phyloP scores from a whole-genome alignment of 768 basidiomycete genomes.

The button mushroom (Agaricus bisporus) region DNA sequence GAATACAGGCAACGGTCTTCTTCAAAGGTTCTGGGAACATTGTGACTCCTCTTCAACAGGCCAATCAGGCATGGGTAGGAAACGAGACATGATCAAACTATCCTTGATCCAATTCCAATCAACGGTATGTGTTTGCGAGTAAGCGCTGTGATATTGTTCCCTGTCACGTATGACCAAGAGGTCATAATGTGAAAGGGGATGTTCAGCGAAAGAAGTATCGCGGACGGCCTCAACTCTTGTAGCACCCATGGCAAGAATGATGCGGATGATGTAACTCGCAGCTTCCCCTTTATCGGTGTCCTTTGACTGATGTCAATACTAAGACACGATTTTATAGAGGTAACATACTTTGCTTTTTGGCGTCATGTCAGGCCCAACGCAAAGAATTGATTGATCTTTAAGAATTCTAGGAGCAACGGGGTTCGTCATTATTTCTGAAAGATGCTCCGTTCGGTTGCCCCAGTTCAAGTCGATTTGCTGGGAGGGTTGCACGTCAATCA shows the following conservation, averaged over 20 bases:
- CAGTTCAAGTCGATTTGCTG: conserved; percentile 45
- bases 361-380: conserved; percentile 48
- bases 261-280: conserved; percentile 47
- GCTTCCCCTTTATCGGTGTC: conserved; percentile 29
- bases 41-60: conserved; percentile 17
- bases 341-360: conserved; percentile 33
- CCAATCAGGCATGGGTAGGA: conserved; percentile 32
- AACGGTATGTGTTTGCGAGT: conserved; percentile 31
- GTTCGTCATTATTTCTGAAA: conserved; percentile 56
- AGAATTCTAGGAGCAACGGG: conserved; percentile 54
- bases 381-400: conserved; percentile 47
- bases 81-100: conserved; percentile 59
- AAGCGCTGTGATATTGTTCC: conserved; percentile 22
- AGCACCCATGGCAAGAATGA: conserved; percentile 78
- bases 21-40: conserved; percentile 11
- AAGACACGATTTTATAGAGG: neutral
- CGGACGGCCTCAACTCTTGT: conserved; percentile 58
- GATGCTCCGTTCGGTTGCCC: conserved; percentile 42
- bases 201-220: conserved; percentile 36
- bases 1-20: no score
- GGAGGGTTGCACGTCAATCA: conserved; percentile 27
- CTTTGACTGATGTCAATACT: neutral
- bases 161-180: conserved; percentile 58
- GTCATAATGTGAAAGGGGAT: conserved; percentile 37
- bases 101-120: conserved; percentile 74